These are phyloP conservation scores for Trypanosoma cruzi DNA, from an alignment of 208 protist genomes.

Conservation along the genomic window DNA sequence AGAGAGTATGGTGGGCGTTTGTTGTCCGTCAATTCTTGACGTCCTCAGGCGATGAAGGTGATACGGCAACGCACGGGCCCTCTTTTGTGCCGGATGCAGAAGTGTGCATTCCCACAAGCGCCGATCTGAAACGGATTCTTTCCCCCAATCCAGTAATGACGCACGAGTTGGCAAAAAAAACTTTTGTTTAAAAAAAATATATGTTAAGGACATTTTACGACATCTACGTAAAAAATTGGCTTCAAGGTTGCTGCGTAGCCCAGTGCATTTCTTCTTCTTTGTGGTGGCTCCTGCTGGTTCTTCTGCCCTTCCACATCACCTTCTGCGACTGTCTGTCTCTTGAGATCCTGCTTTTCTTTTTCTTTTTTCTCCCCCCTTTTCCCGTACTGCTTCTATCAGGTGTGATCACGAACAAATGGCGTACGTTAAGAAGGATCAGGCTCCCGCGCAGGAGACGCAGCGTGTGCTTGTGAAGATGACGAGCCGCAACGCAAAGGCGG, in stretches of 20 bases:
- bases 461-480: slow-evolving; percentile 98
- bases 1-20: slow-evolving; percentile 24
- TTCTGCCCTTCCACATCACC: too few species aligned
- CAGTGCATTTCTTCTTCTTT: too few species aligned
- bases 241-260: too few species aligned
- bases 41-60: neutral
- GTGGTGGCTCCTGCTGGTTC: too few species aligned
- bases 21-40: slow-evolving; percentile 19
- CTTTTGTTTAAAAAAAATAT: slow-evolving; percentile 32
- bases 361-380: slow-evolving; percentile 7
- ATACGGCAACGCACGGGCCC: neutral
- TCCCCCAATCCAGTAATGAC: slow-evolving; percentile 39
- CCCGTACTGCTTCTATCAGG: slow-evolving; percentile 28
- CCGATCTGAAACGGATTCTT: slow-evolving; percentile 11
- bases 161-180: slow-evolving; percentile 30
- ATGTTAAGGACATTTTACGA: too few species aligned
- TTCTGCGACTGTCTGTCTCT: too few species aligned
- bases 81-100: slow-evolving; percentile 21
- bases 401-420: slow-evolving; percentile 84
- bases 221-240: too few species aligned
- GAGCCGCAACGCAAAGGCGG: slow-evolving; percentile 94
- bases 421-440: slow-evolving; percentile 78
- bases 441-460: slow-evolving; percentile 56
- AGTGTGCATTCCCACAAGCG: slow-evolving; percentile 12
- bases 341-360: neutral